Evolutionary conservation across 1,284 basidiomycete genomes (phyloP), one percentile per base, ranked within the genome.

Genomic region (Entoloma clypeatum): DNA sequence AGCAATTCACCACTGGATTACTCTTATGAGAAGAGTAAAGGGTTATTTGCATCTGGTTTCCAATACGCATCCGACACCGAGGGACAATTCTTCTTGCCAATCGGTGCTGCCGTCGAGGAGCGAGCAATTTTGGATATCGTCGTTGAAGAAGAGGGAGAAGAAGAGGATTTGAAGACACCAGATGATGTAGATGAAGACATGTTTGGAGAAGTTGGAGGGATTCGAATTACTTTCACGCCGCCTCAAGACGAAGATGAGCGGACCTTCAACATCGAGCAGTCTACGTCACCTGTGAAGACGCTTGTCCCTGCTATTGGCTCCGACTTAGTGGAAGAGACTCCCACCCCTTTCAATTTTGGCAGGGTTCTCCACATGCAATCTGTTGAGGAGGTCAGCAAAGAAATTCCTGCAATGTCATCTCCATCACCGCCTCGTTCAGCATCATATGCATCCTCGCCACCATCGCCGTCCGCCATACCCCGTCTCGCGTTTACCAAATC

Each of bases 191-290:
- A 62, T 13, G 62, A 68, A 19, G 70, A 59, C 34, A 61, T 68
- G 56, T 67, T 70, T 49, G 68, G 65, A 23, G 68, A 70, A 28
- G 65, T 66, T 48, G 77, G 77, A 10, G 83, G 83, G 8, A 82
- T 86, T 55, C 78, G 72, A 49, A 84, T 86, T 49, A 79, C 72
- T 3, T 84, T 86, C 51, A 77, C 74, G 5, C 72, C 75, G 9
- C 78, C 81, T 37, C 57, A 61, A 19, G 61, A 61, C 25, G 64
- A 66, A 29, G 56, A 56, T 13, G 50, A 53, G 19, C 39, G 29
- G 27, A 42, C 37, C 39, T 41, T 47, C 32, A 51, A 52, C 3
- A 45, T 48, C 11, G 40, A 44, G 13, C 36, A 41, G n/a, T 36
- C 36, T 4, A 30, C 45, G 14, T 48, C 44, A n/a, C 44, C 43